Evolutionary conservation across 805 yeast genomes (phyloP).

Genomic region (Starmerella sp.): DNA sequence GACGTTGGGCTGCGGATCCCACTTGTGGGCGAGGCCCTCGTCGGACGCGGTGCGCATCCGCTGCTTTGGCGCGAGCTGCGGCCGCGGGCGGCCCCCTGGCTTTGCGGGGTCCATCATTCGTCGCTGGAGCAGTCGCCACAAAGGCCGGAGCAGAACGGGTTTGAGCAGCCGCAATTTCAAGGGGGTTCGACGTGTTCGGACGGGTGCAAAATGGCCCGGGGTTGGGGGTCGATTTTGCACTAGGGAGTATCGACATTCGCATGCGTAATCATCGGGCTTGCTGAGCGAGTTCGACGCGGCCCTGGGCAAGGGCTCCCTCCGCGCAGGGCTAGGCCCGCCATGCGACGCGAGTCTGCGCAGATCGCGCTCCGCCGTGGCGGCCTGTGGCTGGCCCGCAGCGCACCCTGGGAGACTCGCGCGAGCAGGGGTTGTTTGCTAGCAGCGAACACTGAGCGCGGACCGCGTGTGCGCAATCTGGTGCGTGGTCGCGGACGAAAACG

Average conservation of each 20-base stretch:
- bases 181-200: background rate
- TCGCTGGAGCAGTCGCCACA: conserved; percentile 13
- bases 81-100: conserved; percentile 3
- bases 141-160: conserved; percentile 5
- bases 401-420: no score
- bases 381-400: no score
- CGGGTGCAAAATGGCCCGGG: background rate
- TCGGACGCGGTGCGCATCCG: conserved; percentile 4
- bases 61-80: conserved; percentile 2
- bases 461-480: no score
- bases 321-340: background rate
- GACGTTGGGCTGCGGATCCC: conserved; percentile 1
- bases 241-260: background rate
- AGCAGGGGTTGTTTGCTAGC: no score
- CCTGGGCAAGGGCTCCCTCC: background rate
- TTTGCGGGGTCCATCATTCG: conserved; percentile 12
- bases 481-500: no score
- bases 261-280: conserved; percentile 3
- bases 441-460: no score
- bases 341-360: no score
- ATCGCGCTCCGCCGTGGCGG: no score
- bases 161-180: conserved; percentile 9
- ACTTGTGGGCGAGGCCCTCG: background rate
- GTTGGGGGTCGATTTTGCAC: background rate
- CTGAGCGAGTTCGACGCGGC: background rate